Evolutionary conservation across 129 eudicot genomes (phyloP).

Genomic region (Chrysanthemum makinoi): DNA sequence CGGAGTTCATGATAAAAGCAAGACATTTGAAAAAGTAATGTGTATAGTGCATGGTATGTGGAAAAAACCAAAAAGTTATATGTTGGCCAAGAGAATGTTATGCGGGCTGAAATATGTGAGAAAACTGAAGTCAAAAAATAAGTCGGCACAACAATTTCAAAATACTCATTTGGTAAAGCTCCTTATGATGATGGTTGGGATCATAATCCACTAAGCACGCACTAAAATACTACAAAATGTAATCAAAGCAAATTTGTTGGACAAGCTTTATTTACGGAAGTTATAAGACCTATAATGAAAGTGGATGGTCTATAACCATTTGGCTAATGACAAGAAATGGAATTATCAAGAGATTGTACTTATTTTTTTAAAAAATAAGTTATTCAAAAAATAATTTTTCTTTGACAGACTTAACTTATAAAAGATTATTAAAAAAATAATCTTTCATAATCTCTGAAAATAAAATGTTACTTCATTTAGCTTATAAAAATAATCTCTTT

Average conservation of each 20-base stretch:
- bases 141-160: conserved; percentile 3
- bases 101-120: background rate
- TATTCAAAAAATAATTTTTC: no score
- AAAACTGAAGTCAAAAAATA: background rate
- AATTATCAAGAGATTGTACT: no score
- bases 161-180: background rate
- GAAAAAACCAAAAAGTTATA: background rate
- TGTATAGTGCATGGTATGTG: conserved; percentile 8
- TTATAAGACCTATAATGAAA: no score
- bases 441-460: no score
- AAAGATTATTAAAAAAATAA: no score
- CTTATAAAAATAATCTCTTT: no score
- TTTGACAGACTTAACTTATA: no score
- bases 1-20: background rate
- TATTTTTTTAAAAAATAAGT: no score
- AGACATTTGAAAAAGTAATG: background rate
- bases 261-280: no score
- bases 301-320: no score
- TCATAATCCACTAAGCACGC: conserved; percentile 12
- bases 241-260: background rate
- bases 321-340: no score
- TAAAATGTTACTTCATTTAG: no score
- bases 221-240: conserved; percentile 1
- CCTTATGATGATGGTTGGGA: background rate
- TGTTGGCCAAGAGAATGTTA: background rate